Conservation (phyloP, 2,329 filamentous ascomycete species). For the Sclerotinia sclerotiorum region DNA sequence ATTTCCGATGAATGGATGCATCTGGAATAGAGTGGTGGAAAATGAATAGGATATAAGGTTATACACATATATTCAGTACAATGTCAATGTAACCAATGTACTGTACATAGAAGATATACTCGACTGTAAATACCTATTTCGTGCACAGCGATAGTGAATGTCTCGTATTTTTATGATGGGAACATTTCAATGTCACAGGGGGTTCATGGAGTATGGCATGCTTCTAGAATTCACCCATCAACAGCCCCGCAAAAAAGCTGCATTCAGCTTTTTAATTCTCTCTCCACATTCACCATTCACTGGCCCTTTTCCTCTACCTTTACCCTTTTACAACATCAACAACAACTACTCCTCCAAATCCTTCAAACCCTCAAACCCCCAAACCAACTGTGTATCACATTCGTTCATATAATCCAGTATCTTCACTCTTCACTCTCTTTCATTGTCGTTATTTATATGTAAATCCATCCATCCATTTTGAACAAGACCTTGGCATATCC, state of each 20-base stretch:
- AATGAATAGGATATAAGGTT: not conserved
- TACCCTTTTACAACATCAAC: not conserved
- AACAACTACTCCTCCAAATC: not conserved
- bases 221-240: not conserved
- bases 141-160: too few species aligned
- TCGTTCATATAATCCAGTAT: not conserved
- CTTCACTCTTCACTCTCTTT: not conserved
- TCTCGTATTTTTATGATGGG: not conserved
- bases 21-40: not conserved
- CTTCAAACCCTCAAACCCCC: not conserved
- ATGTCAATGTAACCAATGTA: too few species aligned
- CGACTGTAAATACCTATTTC: not conserved
- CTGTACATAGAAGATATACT: not conserved
- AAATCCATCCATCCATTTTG: not conserved
- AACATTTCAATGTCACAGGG: too few species aligned
- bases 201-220: too few species aligned
- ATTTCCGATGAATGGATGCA: not conserved
- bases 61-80: not conserved
- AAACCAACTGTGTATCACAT: not conserved
- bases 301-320: not conserved
- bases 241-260: not conserved
- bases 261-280: not conserved
- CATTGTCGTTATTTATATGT: not conserved
- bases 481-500: constrained; percentile 6
- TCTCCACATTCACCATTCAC: constrained; percentile 7